phyloP scores from a whole-genome alignment of 305 asterid genomes.

The Rubia tinctorum region DNA sequence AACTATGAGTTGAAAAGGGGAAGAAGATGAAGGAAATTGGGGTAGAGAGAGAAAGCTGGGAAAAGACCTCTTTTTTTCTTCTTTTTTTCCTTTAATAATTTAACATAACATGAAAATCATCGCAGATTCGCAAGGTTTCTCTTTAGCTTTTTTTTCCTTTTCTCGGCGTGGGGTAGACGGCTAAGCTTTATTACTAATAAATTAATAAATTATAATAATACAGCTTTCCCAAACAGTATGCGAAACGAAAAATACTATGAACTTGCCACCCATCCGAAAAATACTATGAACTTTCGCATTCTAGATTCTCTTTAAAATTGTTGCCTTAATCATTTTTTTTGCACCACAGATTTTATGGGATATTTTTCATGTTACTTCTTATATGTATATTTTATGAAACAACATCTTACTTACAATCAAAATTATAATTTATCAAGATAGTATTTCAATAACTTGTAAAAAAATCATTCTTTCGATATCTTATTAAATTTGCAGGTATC shows the following conservation, averaged over 20 bases:
- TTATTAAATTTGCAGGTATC: no score
- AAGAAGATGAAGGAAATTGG: slow-evolving; percentile 7
- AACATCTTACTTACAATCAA: not conserved
- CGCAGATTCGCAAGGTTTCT: not conserved
- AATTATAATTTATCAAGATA: no score
- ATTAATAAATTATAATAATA: no score
- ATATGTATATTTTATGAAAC: no score
- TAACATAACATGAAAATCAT: slow-evolving; percentile 1
- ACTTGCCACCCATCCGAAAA: not conserved
- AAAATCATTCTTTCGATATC: no score
- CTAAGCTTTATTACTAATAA: no score
- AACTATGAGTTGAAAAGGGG: slow-evolving; percentile 16
- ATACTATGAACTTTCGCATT: not conserved
- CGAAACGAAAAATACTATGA: not conserved
- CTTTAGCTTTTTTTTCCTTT: not conserved
- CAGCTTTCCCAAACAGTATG: no score
- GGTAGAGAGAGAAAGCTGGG: not conserved
- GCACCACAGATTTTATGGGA: not conserved
- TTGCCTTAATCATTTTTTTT: not conserved
- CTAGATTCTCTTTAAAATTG: not conserved
- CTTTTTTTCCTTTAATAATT: no score
- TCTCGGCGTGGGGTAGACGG: slow-evolving; percentile 2
- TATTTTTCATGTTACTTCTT: not conserved
- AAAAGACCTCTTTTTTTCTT: slow-evolving; percentile 11
- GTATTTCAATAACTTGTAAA: not conserved